Base-by-base conservation (phyloP, 768 basidiomycete genomes). In the Calocera viscosa region DNA sequence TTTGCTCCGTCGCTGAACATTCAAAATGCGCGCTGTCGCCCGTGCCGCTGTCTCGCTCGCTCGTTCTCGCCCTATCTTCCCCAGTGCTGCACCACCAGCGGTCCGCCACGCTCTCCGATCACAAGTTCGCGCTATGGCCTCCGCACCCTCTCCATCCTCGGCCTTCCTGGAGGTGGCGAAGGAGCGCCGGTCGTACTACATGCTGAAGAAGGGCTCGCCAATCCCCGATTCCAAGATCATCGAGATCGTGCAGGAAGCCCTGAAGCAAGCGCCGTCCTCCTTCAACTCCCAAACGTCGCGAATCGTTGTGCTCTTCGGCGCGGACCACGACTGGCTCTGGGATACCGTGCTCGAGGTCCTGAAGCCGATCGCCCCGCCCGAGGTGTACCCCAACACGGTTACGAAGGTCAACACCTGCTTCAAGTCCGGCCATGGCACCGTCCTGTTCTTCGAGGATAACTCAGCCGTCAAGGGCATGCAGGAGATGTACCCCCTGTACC, bases 231-330 rank as follows among this genome's bases (percentile, higher is more conserved):
- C 70, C 8, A 68, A 72, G 64, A 70, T 78, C 69, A 47, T 72
- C 49, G 72, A 71, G 22, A 65, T 77, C 64, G 74, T 78, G 41
- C 68, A 76, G 64, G 68, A 71, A 30, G 71, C 74, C 7, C 72
- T 76, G 68, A 74, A 76, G 69, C 72, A 73, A 68, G 69, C 74
- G 19, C 76, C 76, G 53, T 74, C 72, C 30, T 70, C 72, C 22
- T 76, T 76, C 72, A 78, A 78, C 73, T 73, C 72, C 49, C 77
- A 78, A 66, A 70, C 74, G 17, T 69, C 74, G 1, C 69, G 77
- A 34, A 76, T 72, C 2, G 69, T 77, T 63, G 67, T 78, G 38
- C 67, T 75, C 19, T 74, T 76, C 39, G 75, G 75, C 30, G 67
- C 69, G 3, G 67, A 72, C 39, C 71, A 74, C 69, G 53, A 71